Percentiles rank a stretch among this genome's conserved stretches.
Conservation (phyloP, 176 grass and related monocot species). For the Cenchrus americanus region DNA sequence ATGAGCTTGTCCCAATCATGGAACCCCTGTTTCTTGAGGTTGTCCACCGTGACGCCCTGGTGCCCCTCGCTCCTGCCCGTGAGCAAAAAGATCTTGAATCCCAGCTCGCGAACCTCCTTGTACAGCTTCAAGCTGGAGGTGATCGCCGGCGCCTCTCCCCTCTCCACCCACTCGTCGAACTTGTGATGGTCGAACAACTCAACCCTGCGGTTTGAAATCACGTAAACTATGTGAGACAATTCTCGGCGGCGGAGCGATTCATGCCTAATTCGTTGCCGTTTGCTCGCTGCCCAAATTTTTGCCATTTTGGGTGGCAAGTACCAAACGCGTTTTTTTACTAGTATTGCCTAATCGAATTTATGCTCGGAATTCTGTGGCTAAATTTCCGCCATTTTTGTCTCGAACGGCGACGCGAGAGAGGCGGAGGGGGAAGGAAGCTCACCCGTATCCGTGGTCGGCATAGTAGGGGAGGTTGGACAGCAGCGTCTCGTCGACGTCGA, state of each 20-base stretch:
- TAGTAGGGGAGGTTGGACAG: conserved; percentile 87
- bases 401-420: not conserved
- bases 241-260: not conserved
- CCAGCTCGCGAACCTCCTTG: conserved; percentile 58
- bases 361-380: not conserved
- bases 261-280: not conserved
- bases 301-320: not conserved
- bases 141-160: conserved; percentile 66
- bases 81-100: conserved; percentile 68
- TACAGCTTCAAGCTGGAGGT: conserved; percentile 67
- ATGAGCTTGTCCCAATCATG: conserved; percentile 77
- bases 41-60: conserved; percentile 55
- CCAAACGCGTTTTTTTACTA: not conserved
- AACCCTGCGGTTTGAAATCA: conserved; percentile 34
- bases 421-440: not conserved
- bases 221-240: not conserved
- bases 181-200: conserved; percentile 59
- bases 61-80: conserved; percentile 71
- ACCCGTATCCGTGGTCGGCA: conserved; percentile 70
- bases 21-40: conserved; percentile 68
- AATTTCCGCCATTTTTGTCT: not conserved
- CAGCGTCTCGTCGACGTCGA: conserved; percentile 91
- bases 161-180: conserved; percentile 79
- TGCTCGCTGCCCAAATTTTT: not conserved
- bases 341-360: not conserved